Evolutionary conservation across 1,284 basidiomycete genomes (phyloP).

Genomic region (Ceratobasidium sp.): DNA sequence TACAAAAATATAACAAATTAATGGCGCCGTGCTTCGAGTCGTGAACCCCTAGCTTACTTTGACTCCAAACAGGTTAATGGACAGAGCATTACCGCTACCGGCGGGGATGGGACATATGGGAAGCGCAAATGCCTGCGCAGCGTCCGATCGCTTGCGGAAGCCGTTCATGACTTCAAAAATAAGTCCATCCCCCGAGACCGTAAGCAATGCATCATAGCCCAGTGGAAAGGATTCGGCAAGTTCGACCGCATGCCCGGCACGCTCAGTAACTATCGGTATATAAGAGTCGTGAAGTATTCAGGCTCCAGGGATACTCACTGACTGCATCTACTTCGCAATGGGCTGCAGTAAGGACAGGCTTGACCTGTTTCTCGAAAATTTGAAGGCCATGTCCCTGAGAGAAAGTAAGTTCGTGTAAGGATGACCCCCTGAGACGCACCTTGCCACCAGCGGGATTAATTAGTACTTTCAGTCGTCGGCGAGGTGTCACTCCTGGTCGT

Average conservation of each 20-base stretch:
- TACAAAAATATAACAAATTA: slow-evolving; percentile 50
- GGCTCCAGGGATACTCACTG: slow-evolving; percentile 59
- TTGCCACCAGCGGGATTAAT: slow-evolving; percentile 89
- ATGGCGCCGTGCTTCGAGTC: not conserved
- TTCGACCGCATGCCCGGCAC: slow-evolving; percentile 76
- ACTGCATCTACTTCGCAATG: slow-evolving; percentile 72
- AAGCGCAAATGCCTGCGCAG: slow-evolving; percentile 73
- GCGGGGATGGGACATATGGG: slow-evolving; percentile 90
- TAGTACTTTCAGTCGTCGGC: slow-evolving; percentile 71
- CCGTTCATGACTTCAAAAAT: slow-evolving; percentile 95
- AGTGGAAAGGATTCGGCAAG: slow-evolving; percentile 71
- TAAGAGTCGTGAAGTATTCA: slow-evolving; percentile 23
- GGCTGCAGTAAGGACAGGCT: slow-evolving; percentile 84
- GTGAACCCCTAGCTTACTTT: slow-evolving; percentile 57
- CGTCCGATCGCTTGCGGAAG: slow-evolving; percentile 77
- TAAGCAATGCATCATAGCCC: slow-evolving; percentile 80
- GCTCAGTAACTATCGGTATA: slow-evolving; percentile 72
- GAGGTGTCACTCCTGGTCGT: slow-evolving; percentile 62
- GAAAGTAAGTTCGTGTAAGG: slow-evolving; percentile 1
- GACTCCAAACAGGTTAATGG: slow-evolving; percentile 77
- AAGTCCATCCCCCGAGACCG: slow-evolving; percentile 90
- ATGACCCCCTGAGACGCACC: slow-evolving; percentile 56
- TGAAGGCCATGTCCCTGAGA: slow-evolving; percentile 73
- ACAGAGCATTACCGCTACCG: slow-evolving; percentile 86
- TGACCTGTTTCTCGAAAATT: slow-evolving; percentile 72